These are phyloP conservation scores for Thalassiosira exigua DNA, from an alignment of 352 stramenopile species.

Conservation along the genomic window DNA sequence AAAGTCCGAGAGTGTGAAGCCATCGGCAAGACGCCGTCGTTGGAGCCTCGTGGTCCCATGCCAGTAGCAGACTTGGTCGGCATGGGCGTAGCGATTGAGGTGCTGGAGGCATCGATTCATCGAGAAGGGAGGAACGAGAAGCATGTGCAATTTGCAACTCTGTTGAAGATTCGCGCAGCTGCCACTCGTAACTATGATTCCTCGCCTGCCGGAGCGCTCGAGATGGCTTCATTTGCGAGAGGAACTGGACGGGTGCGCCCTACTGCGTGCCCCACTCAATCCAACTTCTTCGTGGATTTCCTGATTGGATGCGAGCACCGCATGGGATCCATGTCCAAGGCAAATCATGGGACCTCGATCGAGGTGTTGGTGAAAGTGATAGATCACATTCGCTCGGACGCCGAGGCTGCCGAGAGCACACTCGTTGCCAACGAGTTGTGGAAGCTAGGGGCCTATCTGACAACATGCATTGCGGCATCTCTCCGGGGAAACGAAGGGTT, in stretches of 20 bases:
- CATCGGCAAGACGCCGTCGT: constrained; percentile 11
- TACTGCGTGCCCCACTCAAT: constrained; percentile 40
- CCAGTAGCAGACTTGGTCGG: constrained; percentile 11
- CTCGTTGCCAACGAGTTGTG: constrained; percentile 8
- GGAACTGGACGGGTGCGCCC: background rate
- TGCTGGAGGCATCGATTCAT: constrained; percentile 38
- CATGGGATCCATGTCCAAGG: constrained; percentile 42
- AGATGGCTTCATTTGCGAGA: constrained; percentile 21
- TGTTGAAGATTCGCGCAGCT: constrained; percentile 11
- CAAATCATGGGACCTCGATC: constrained; percentile 37
- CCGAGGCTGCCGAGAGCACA: background rate
- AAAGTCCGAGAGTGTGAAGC: background rate
- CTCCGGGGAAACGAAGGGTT: constrained; percentile 47
- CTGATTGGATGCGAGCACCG: constrained; percentile 33
- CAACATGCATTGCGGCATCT: constrained; percentile 9
- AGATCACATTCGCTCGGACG: constrained; percentile 21
- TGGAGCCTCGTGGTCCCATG: constrained; percentile 18
- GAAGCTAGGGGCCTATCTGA: constrained; percentile 32
- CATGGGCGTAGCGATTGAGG: constrained; percentile 50
- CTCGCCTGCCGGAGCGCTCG: constrained; percentile 6
- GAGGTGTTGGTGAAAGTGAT: constrained; percentile 28
- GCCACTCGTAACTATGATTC: constrained; percentile 34
- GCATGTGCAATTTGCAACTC: constrained; percentile 30
- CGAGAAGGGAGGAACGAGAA: background rate
- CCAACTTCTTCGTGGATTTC: constrained; percentile 43